Base-by-base conservation (phyloP, 1,284 basidiomycete species). In the Tilletia walkeri region DNA sequence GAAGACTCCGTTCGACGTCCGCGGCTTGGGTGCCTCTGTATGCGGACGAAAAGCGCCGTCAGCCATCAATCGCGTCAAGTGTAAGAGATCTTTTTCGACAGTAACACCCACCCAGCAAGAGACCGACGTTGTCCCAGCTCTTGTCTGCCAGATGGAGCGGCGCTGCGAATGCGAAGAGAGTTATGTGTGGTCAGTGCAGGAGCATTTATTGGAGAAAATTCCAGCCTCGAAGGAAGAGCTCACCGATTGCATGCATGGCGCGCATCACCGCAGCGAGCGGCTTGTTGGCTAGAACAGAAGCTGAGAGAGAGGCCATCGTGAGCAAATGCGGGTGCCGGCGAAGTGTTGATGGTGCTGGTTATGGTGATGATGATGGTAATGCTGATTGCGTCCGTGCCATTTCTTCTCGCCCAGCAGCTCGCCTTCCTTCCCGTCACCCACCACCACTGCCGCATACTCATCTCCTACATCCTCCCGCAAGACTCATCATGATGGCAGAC, bases 111-210 rank as follows among this genome's bases (percentile, higher is more conserved):
- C 76, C 76, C 34, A 80, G 70, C 48, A 81, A 69, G 2, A 82
- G 50, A 10, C 82, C 82, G 66, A 82, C 81, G 63, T 83, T 83
- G 75, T 82, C 81, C 68, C 80, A 83, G 1, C 73, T 73, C 2
- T 67, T 69, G 6, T 81, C 80, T 36, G 80, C 80, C n/a, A 81
- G 75, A 30, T 71, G 69, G 24, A 81, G 74, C 0, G 80, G 80
- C 4, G 80, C 80, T 63, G 36, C 18, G 36, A 39, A 39, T 18
- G 16, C 12, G 9, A 41, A 39, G 24, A 30, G 24, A 30, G 24
- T 1, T 10, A 16, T n/a, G 59, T 3, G 20, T 63, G 30, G 36
- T 53, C 50, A 30, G n/a, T 53, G 20, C 10, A 56, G 24, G 24
- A 30, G 24, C 2, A 30, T 30, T 30, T 30, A 30, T 30, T 30